Evolutionary conservation across 768 basidiomycete genomes (phyloP), one percentile per base, ranked within the genome.

Genomic region (Mycena galopus): DNA sequence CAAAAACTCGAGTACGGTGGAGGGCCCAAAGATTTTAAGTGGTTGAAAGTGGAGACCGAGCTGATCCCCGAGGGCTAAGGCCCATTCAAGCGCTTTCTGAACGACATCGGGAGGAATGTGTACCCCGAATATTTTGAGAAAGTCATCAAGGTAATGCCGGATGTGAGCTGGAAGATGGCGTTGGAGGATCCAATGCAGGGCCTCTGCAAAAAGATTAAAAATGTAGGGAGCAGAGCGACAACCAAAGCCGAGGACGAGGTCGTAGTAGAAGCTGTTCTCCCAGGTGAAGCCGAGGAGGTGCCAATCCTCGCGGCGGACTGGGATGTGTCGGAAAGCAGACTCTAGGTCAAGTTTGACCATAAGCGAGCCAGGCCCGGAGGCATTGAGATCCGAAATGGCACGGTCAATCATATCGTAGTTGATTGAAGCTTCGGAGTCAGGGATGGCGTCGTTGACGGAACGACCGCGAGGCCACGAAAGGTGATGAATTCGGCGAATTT

Each of bases 381-480:
- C 32, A 19, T 58, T 37, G 42, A 77, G 58, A 37, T 75, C 70
- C 55, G 64, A 16, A 56, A 63, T 37, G 42, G 74, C 69, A 27
- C 56, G 39, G 35, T 64, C 35, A 6, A 63, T 12, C 50, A 55
- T 70, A 4, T 61, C 50, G 58, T 79, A 77, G 9, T 17, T 29
- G 33, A 78, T 77, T 4, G 58, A 47, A 6, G 44, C 76, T 61
- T 77, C 76, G 23, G 53, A 57, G 42, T 76, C 71, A 17, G 74
- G 39, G 23, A 79, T 79, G 17, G 67, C 72, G 39, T 78, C 73
- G 51, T 78, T 78, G 17, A 77, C 70, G 2, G 77, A 78, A 2
- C 32, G 14, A 3, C 67, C 47, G 23, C 50, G 35, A 2, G 77
- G 77, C 77, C 76, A 77, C 0, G 75, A 78, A 14, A 78, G 67